Conservation (phyloP, 768 basidiomycete species). For the Leccinum disarticulatum region DNA sequence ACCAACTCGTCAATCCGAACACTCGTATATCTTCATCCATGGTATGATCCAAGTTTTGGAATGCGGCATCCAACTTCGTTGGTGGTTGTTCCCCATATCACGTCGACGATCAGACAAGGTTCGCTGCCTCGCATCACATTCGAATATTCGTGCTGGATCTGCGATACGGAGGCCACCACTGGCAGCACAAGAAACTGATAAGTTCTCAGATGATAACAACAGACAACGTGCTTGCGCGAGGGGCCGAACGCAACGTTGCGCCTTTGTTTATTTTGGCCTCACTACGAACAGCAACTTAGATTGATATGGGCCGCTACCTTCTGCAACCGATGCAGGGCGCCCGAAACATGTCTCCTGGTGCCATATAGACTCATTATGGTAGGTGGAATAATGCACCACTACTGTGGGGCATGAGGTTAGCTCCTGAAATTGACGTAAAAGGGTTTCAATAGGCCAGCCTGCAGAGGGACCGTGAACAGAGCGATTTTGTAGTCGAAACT, state of each 20-base stretch:
- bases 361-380: neutral
- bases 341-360: no score
- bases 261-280: no score
- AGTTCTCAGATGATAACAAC: neutral
- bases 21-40: neutral
- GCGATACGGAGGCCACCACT: neutral
- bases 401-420: neutral
- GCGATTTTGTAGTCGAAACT: slow-evolving; percentile 1
- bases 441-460: neutral
- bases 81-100: neutral
- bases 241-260: no score
- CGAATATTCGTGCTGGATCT: neutral
- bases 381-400: neutral
- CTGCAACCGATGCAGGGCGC: no score
- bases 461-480: neutral
- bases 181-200: neutral
- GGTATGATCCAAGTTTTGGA: neutral
- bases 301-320: no score
- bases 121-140: neutral
- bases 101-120: neutral
- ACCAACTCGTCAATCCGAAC: neutral
- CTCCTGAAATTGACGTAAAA: neutral
- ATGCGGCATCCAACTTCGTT: neutral
- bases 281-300: no score
- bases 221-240: neutral